Evolutionary conservation across 1,284 basidiomycete species (phyloP).

Genomic region (Pterulicium gracile): DNA sequence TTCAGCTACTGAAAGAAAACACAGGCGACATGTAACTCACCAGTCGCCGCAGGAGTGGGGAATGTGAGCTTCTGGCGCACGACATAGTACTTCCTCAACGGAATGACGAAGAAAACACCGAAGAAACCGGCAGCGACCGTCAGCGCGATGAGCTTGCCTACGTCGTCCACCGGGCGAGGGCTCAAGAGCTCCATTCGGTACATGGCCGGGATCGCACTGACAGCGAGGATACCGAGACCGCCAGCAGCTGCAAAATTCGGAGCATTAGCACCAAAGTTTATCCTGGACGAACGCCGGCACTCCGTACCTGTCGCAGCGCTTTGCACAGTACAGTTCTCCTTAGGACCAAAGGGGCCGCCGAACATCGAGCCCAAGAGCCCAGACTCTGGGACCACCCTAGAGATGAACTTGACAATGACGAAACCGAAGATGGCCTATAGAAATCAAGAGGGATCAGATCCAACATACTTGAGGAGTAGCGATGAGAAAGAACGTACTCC

Average conservation of each 20-base stretch:
- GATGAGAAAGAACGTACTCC: constrained; percentile 24
- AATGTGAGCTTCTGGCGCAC: constrained; percentile 59
- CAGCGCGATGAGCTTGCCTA: constrained; percentile 46
- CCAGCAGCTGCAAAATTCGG: constrained; percentile 29
- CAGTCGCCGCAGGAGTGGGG: constrained; percentile 61
- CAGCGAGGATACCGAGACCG: constrained; percentile 52
- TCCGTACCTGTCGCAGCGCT: constrained; percentile 36
- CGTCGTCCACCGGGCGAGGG: constrained; percentile 33
- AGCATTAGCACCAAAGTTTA: constrained; percentile 6
- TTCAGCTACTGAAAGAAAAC: too few species aligned
- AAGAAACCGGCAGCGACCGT: constrained; percentile 51
- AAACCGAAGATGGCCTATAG: constrained; percentile 50
- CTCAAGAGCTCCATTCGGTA: constrained; percentile 44
- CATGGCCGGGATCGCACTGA: constrained; percentile 57
- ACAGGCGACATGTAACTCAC: constrained; percentile 12
- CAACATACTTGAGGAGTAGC: neutral
- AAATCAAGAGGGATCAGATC: neutral
- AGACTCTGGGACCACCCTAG: constrained; percentile 34
- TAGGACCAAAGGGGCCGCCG: constrained; percentile 55
- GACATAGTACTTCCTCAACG: constrained; percentile 56
- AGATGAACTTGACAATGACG: constrained; percentile 52
- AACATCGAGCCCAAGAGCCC: constrained; percentile 34
- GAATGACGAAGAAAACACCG: constrained; percentile 59
- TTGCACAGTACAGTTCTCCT: constrained; percentile 58
- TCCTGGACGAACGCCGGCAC: neutral